Evolutionary conservation across 2,329 filamentous ascomycete species (phyloP), one percentile per base, ranked within the genome.

Genomic region (Aspergillus awamori): DNA sequence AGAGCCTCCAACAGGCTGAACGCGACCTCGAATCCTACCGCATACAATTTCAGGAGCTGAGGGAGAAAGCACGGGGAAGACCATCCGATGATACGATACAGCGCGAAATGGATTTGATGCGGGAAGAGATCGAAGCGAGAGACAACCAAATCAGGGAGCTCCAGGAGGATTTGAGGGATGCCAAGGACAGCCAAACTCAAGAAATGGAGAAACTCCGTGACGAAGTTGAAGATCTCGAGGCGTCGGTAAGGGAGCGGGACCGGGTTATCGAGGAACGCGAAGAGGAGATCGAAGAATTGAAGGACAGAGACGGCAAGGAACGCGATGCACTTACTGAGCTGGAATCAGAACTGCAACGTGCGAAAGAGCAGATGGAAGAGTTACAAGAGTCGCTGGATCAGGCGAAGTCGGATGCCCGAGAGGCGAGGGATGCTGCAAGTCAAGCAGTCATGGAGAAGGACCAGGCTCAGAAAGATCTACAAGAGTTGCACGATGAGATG

Each of bases 11-110:
- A 20, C 85, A 87, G 22, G 93, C 94, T 3, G 93, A 98, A 79
- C 89, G 88, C 66, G 92, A 97, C 63, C 83, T 98, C 2, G 93
- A 97, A 72, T 84, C 84, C 61, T 97, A 96, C 74, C 87, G 90
- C 57, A 83, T 90, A 69, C 91, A 97, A 73, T 87, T 97, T 66
- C 80, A 89, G 59, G 91, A 96, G 64, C 86, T 96, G 62, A 90
- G 93, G 64, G 90, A 96, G 62, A 91, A 90, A 70, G 84, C 92
- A 57, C 92, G 92, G 76, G 86, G 86, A 69, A 90, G 89, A 70
- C 88, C 92, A 65, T 86, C 85, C 10, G 88, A 93, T 69, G 87
- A 92, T 65, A 86, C 83, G 61, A 84, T 92, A 67, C 87, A 86
- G 54, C 82, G 85, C 63, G 86, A 89, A 69, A 80, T 88, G 71